Conservation (phyloP, 164 flowering plant genomes). For the Vitis amurensis region DNA sequence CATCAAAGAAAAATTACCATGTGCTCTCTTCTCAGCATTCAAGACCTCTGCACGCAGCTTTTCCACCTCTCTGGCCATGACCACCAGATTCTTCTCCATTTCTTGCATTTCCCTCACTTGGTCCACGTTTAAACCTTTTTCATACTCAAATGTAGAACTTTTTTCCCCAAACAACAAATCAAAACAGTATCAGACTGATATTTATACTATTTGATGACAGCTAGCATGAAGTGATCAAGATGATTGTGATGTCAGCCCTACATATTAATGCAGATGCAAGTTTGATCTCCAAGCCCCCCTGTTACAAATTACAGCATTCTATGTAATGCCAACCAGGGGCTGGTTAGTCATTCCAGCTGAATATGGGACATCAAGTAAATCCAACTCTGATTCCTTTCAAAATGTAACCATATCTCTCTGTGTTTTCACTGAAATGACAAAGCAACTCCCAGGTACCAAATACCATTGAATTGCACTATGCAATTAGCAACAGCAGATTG, state of each 20-base stretch:
- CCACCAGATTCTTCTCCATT: slow-evolving; percentile 66
- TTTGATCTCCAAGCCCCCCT: background rate
- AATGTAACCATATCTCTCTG: background rate
- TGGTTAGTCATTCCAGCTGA: background rate
- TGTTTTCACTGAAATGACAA: background rate
- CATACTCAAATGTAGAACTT: slow-evolving; percentile 70
- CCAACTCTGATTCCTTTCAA: too few relatives aligned
- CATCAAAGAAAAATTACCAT: slow-evolving; percentile 34
- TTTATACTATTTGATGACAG: background rate
- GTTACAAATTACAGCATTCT: background rate
- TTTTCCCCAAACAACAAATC: slow-evolving; percentile 2
- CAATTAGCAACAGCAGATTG: background rate
- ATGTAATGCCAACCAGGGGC: background rate
- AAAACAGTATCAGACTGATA: background rate
- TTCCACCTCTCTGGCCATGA: slow-evolving; percentile 72
- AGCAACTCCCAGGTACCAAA: background rate
- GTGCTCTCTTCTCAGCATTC: slow-evolving; percentile 58
- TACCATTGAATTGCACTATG: background rate
- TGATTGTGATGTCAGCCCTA: background rate
- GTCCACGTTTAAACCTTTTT: slow-evolving; percentile 65
- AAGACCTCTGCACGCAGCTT: slow-evolving; percentile 52
- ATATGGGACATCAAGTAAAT: background rate
- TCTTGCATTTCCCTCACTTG: slow-evolving; percentile 66
- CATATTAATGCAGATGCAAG: background rate
- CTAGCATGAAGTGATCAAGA: too few relatives aligned